Base-by-base conservation (phyloP, 1,284 basidiomycete genomes). In the Papiliotrema nemorosa region DNA sequence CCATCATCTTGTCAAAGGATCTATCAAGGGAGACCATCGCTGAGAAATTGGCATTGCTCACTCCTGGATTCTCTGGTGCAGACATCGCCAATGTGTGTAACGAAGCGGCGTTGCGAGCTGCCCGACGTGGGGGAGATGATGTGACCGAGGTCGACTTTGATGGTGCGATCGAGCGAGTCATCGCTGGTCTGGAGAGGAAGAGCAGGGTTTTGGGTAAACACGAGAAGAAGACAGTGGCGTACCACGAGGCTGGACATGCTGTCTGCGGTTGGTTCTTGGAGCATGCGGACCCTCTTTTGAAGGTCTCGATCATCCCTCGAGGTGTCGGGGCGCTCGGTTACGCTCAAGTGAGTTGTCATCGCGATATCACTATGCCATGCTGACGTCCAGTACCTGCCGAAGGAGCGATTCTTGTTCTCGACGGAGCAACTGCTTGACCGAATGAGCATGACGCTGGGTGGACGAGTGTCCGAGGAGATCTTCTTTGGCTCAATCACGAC, bases 51-150 rank as follows among this genome's bases (percentile, higher is more conserved):
- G 89, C 88, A 4, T 90, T 97, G 22, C 83, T 97, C 42, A 97
- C 96, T 0, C 93, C 94, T 22, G 96, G 96, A 0, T 98, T 99
- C 78, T 94, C 90, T 22, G 96, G 96, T 64, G 94, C 94, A 3
- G 96, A 99, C 71, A 93, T 99, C 61, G 94, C 92, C 56, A 98
- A 98, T 67, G 94, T 98, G 13, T 96, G 91, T 72, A 99, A 98
- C 72, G 96, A 99, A 75, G 92, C 91, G 44, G 94, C 96, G 0
- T 78, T 98, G 29, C 90, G 96, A 57, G 94, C 94, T 16, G 96
- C 96, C 22, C 85, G 96, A 49, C 83, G 85, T 48, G 81, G 81
- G 5, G 85, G 87, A 16, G 88, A 93, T 39, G 81, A 76, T 31
- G 87, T 99, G 21, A 82, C 84, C 48, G 87, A 92, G 59, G 78